phyloP scores from a whole-genome alignment of 176 grass and related monocot genomes.

The Microstegium vimineum region DNA sequence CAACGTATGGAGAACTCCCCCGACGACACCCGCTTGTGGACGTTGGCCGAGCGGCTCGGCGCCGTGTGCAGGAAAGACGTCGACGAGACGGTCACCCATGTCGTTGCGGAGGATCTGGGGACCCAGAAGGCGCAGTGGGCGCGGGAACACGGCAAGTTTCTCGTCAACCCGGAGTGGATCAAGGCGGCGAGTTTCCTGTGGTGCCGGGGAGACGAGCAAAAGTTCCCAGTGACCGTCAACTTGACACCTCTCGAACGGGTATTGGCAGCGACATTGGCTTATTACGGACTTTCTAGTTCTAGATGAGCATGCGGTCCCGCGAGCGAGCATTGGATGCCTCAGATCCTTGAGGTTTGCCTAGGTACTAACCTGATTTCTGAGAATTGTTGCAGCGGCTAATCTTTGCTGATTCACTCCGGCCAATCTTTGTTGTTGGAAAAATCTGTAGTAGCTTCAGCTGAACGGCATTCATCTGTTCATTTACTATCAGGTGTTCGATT shows the following conservation, averaged over 20 bases:
- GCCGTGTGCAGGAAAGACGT: conserved; percentile 42
- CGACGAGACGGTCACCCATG: conserved; percentile 50
- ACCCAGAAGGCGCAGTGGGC: conserved; percentile 58
- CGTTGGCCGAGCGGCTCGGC: conserved; percentile 47
- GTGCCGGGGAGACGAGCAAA: conserved; percentile 28
- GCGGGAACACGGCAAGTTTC: conserved; percentile 38
- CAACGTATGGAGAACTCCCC: not conserved
- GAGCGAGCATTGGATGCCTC: too few relatives aligned
- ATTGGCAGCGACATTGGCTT: too few relatives aligned
- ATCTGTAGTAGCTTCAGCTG: too few relatives aligned
- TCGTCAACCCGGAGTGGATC: conserved; percentile 47
- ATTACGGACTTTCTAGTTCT: too few relatives aligned
- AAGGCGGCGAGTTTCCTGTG: conserved; percentile 50
- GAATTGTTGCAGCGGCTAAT: not conserved
- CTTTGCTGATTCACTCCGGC: not conserved
- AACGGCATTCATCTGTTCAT: too few relatives aligned
- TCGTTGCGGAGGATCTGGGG: conserved; percentile 31
- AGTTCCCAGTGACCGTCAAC: conserved; percentile 22
- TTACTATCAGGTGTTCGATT: too few relatives aligned
- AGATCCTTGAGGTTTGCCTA: too few relatives aligned
- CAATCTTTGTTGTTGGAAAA: too few relatives aligned
- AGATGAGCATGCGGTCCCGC: too few relatives aligned
- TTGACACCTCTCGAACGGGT: too few relatives aligned
- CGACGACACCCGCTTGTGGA: conserved; percentile 43
- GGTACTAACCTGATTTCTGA: not conserved